phyloP scores from a whole-genome alignment of 2,329 filamentous ascomycete genomes.

The Ophiocordyceps camponoti-saundersi region DNA sequence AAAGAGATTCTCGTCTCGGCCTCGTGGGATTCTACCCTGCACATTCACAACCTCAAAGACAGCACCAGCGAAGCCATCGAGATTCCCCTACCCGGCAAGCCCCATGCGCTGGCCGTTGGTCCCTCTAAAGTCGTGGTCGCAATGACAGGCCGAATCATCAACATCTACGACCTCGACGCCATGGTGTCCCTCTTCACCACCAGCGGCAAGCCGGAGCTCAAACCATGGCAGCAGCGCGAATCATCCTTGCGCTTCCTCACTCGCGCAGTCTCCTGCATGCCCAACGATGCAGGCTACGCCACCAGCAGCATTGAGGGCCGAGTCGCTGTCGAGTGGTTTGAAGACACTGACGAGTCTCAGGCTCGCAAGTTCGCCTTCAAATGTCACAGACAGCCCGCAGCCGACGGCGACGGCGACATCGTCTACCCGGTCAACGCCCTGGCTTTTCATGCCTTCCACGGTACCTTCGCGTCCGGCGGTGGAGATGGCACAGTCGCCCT shows the following conservation, averaged over 20 bases:
- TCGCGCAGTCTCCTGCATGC: slow-evolving; percentile 86
- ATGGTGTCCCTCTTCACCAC: slow-evolving; percentile 38
- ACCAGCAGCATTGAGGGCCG: slow-evolving; percentile 86
- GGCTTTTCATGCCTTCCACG: slow-evolving; percentile 67
- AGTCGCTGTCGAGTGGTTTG: slow-evolving; percentile 96
- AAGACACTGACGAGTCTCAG: slow-evolving; percentile 72
- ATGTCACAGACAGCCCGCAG: slow-evolving; percentile 67
- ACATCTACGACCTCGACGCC: slow-evolving; percentile 77
- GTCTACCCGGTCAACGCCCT: slow-evolving; percentile 87
- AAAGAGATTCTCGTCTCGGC: slow-evolving; percentile 65
- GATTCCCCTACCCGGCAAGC: slow-evolving; percentile 66
- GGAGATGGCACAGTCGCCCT: slow-evolving; percentile 84
- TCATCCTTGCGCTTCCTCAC: slow-evolving; percentile 95
- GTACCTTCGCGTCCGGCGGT: slow-evolving; percentile 78
- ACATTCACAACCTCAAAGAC: slow-evolving; percentile 54
- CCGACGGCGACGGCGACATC: slow-evolving; percentile 52
- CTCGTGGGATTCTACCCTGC: slow-evolving; percentile 85
- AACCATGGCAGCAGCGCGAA: slow-evolving; percentile 87
- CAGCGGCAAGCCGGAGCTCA: slow-evolving; percentile 27
- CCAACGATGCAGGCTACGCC: slow-evolving; percentile 85
- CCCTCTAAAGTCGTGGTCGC: slow-evolving; percentile 77
- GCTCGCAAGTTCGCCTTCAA: slow-evolving; percentile 97
- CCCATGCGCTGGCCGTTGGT: slow-evolving; percentile 69
- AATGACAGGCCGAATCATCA: slow-evolving; percentile 84
- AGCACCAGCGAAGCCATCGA: slow-evolving; percentile 37